Evolutionary conservation across 176 grass and related monocot genomes (phyloP).

Genomic region (Chrysopogon serrulatus): DNA sequence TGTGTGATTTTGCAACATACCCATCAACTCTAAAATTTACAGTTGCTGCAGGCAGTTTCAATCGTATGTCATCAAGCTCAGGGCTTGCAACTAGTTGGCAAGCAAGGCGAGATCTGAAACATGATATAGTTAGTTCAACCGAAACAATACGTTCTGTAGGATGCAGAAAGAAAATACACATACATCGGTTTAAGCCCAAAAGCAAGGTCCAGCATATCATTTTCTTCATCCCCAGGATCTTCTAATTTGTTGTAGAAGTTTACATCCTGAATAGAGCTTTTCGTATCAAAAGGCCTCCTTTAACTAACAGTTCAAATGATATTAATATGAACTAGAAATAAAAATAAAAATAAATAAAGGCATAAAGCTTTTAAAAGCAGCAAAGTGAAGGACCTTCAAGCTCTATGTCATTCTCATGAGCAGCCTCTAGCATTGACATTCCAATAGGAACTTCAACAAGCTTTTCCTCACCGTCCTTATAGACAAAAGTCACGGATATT

Average conservation of each 20-base stretch:
- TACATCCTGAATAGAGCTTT: constrained; percentile 58
- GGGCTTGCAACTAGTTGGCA: constrained; percentile 86
- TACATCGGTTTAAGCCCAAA: constrained; percentile 88
- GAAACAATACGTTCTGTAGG: not conserved
- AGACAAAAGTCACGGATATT: constrained; percentile 89
- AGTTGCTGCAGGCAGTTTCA: constrained; percentile 72
- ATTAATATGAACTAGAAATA: not conserved
- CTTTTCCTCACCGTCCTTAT: constrained; percentile 76
- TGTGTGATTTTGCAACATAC: constrained; percentile 61
- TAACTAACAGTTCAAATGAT: not conserved
- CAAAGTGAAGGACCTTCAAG: constrained; percentile 55
- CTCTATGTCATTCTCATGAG: constrained; percentile 97
- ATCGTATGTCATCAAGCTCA: constrained; percentile 79
- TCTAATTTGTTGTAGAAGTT: constrained; percentile 85
- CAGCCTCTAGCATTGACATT: constrained; percentile 96
- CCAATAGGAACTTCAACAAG: constrained; percentile 83
- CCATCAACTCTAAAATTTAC: constrained; percentile 74
- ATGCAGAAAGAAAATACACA: constrained; percentile 18
- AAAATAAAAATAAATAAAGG: not conserved
- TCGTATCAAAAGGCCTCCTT: constrained; percentile 17
- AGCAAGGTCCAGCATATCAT: constrained; percentile 97
- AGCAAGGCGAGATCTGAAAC: constrained; percentile 77
- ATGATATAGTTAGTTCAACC: not conserved
- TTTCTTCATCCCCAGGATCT: constrained; percentile 91
- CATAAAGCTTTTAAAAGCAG: not conserved